Evolutionary conservation across 306 rosid species (phyloP), one percentile per base, ranked within the genome.

Genomic region (Glycine tomentella): DNA sequence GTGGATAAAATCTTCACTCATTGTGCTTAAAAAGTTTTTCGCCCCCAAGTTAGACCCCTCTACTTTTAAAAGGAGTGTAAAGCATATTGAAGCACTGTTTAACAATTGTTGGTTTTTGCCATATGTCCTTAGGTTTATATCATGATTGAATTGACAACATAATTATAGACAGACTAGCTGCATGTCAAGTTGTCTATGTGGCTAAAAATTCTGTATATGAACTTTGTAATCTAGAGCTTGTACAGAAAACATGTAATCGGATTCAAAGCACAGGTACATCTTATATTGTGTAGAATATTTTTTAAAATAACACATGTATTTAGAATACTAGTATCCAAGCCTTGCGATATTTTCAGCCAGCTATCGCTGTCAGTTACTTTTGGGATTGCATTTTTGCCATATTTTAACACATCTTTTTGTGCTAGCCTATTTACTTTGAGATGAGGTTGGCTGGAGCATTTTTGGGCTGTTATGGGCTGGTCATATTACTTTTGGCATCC

Each of bases 211-310:
- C 13, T 50, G 7, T 49, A 14, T 12, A 14, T 51, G 33, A 70
- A 5, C 13, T 36, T 77, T 16, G 63, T 49, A 63, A 65, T 64
- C 49, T 16, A 64, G 52, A 93, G 93, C 94, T 94, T 91, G 87
- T 69, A 68, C 67, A 77, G 66, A 72, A 34, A 34, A 81, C 72
- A 53, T 38, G 45, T 67, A 64, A 73, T 85, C 31, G 40, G 76
- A 78, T 62, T 53, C 58, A 31, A 73, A 66, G 50, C 40, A 34
- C 38, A 34, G 38, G 38, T 34, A 34, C 3, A 34, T 34, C 3
- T n/a, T n/a, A n/a, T 34, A 3, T 34, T 34, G 38, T 34, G 4
- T 4, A 34, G 31, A 25, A 25, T 25, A 25, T 25, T 25, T 25
- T 25, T 25, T 25, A 25, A 25, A 25, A 25, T 25, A 25, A 25